A percentile compares a stretch with the other conserved stretches of the same genome.
Evolutionary conservation across 2,329 filamentous ascomycete genomes (phyloP).

Genomic region (Paraconiothyrium brasiliense): DNA sequence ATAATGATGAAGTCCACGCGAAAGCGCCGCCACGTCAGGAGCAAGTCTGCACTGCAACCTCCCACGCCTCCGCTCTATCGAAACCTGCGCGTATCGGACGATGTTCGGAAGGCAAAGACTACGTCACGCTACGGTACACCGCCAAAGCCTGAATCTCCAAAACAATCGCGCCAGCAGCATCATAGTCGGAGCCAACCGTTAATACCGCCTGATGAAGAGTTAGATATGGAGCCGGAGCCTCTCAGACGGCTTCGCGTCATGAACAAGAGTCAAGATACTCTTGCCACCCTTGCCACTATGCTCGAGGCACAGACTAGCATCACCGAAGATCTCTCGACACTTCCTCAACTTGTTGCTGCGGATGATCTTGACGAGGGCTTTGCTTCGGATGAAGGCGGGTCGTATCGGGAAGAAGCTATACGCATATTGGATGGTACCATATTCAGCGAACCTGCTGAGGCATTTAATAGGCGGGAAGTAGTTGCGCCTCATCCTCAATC

Average conservation of each 20-base stretch:
- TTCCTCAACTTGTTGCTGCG: background rate
- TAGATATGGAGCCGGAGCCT: constrained; percentile 19
- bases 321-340: constrained; percentile 35
- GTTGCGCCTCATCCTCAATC: background rate
- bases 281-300: constrained; percentile 32
- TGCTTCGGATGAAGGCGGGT: constrained; percentile 16
- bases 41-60: constrained; percentile 39
- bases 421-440: constrained; percentile 36
- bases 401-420: constrained; percentile 22
- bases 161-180: background rate
- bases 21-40: constrained; percentile 34
- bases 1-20: constrained; percentile 32
- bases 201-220: constrained; percentile 12
- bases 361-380: constrained; percentile 18
- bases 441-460: constrained; percentile 25
- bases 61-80: constrained; percentile 27
- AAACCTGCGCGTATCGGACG: constrained; percentile 14
- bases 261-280: constrained; percentile 29
- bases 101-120: constrained; percentile 20
- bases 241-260: constrained; percentile 28
- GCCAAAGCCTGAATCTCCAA: constrained; percentile 20
- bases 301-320: constrained; percentile 43
- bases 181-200: background rate
- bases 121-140: constrained; percentile 23
- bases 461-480: background rate